Evolutionary conservation across 768 basidiomycete species (phyloP), one percentile per base, ranked within the genome.

Genomic region (Tricholoma hemisulphureum): DNA sequence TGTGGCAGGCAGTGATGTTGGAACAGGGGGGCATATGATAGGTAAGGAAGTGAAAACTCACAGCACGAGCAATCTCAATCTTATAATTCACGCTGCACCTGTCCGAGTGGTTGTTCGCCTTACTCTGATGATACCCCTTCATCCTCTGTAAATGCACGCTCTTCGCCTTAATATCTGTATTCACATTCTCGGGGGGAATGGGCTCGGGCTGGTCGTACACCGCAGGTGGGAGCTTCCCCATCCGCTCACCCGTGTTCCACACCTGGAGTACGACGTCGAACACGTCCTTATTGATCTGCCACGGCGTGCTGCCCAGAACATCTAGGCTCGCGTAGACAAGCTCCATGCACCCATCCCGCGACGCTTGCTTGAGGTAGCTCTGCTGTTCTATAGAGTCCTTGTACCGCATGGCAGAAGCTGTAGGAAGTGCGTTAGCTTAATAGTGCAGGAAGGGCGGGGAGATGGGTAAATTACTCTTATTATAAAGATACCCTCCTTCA

Each of bases 51-150:
- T 26, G 21, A 53, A 32, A 10, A 80, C 87, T 70, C 69, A 94
- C 93, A 52, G 95, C 87, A 51, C 91, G 83, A 8, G 94, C 95
- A 65, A 98, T 96, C 74, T 98, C 96, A 57, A 99, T 86, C 71
- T 95, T 96, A 73, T 98, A 98, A 70, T 98, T 98, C 48, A 95
- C 86, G 67, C 80, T 91, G 70, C 96, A 98, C 41, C 96, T 80
- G 43, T 95, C 92, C 3, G 91, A 92, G 70, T 97, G 95, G 63
- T 92, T 93, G 66, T 85, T 88, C 18, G 88, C 86, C 72, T 86
- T 91, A 20, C 66, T 70, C 58, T 87, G 80, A 8, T 76, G 68
- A 67, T 83, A 83, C 26, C 67, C 62, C 67, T 83, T 87, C 61
- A 87, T 75, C 21, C 84, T 77, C 56, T 77, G 74, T 14, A 86